phyloP scores from a whole-genome alignment of 2,329 filamentous ascomycete species.

The Epichloe baconii region DNA sequence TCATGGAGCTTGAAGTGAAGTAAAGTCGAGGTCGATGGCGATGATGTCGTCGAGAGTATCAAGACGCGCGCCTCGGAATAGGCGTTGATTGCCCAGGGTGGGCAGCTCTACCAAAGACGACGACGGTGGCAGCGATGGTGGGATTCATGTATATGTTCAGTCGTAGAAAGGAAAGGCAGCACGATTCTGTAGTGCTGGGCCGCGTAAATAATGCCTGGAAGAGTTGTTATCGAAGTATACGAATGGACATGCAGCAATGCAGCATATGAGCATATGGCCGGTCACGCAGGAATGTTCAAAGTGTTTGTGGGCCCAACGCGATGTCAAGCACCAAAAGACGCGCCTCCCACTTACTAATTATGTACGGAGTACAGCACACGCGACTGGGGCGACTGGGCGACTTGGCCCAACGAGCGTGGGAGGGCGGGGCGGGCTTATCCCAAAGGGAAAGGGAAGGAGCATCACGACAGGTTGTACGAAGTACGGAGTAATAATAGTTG shows the following conservation, averaged over 20 bases:
- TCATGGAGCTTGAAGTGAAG: slow-evolving; percentile 13
- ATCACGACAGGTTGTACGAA: too few species aligned
- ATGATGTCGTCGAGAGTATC: slow-evolving; percentile 2
- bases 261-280: too few species aligned
- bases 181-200: neutral
- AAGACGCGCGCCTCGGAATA: neutral
- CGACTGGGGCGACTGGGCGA: neutral
- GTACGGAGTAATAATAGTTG: too few species aligned
- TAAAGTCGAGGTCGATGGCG: slow-evolving; percentile 5
- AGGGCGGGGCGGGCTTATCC: too few species aligned
- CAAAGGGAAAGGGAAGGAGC: too few species aligned
- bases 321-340: slow-evolving; percentile 12
- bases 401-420: too few species aligned
- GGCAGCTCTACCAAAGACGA: neutral
- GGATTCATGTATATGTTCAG: neutral
- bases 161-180: neutral
- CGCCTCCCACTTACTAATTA: slow-evolving; percentile 6
- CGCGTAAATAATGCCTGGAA: neutral
- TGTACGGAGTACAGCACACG: neutral
- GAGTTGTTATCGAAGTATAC: neutral
- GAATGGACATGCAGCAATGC: neutral
- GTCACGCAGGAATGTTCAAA: neutral
- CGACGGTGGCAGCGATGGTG: neutral
- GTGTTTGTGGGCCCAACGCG: slow-evolving; percentile 16
- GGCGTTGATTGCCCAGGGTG: neutral